phyloP scores from a whole-genome alignment of 2,329 filamentous ascomycete genomes.

The Madurella fahalii region DNA sequence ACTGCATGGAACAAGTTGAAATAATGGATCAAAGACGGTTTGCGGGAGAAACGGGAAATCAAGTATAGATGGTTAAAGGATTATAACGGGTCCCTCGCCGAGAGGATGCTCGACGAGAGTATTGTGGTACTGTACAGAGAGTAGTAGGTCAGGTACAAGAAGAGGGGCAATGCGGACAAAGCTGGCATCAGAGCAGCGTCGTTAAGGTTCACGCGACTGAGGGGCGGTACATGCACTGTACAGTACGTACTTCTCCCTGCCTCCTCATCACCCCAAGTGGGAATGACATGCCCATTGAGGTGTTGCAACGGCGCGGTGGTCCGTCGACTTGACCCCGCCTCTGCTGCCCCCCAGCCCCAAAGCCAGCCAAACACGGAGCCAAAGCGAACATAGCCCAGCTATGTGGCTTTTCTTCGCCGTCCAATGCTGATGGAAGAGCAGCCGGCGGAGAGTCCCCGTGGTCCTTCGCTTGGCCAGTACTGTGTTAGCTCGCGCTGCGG shows the following conservation, averaged over 20 bases:
- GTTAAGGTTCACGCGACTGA: background rate
- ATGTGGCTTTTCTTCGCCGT: background rate
- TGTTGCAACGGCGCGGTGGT: constrained; percentile 4
- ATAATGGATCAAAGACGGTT: background rate
- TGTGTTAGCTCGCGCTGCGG: background rate
- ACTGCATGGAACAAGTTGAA: constrained; percentile 11
- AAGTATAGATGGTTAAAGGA: background rate
- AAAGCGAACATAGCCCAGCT: background rate
- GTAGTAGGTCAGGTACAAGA: no score
- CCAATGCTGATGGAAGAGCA: background rate
- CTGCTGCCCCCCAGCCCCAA: background rate
- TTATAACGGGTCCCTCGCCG: background rate
- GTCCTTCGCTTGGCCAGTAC: background rate
- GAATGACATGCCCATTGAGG: constrained; percentile 12
- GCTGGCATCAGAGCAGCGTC: background rate
- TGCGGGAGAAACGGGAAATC: background rate
- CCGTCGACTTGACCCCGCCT: constrained; percentile 11
- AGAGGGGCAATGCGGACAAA: background rate
- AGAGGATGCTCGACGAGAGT: background rate
- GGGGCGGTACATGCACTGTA: background rate
- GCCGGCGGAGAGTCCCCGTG: background rate
- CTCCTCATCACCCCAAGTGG: constrained; percentile 4
- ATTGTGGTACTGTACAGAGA: no score
- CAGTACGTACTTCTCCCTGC: background rate
- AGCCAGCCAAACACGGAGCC: background rate